A percentile compares a stretch with the other conserved stretches of the same genome.
Conservation (phyloP, 2,329 filamentous ascomycete species). For the Simplicillium aogashimaense region DNA sequence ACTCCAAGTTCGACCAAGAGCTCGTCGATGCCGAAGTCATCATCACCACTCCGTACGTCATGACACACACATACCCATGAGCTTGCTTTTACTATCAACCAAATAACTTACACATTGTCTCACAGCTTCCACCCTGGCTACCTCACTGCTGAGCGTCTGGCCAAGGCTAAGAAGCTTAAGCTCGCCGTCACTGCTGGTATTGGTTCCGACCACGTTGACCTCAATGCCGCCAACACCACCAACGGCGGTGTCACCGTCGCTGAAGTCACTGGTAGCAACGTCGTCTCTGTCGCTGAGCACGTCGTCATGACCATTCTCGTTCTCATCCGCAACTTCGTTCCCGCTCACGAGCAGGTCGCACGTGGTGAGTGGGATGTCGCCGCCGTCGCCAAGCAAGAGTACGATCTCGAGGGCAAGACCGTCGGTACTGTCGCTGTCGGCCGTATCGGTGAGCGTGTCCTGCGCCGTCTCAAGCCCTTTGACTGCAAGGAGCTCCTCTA, state of each 20-base stretch:
- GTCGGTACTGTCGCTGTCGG: constrained; percentile 96
- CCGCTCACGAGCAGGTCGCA: constrained; percentile 88
- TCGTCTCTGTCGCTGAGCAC: constrained; percentile 97
- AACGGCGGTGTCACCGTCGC: constrained; percentile 96
- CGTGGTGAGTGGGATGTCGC: constrained; percentile 92
- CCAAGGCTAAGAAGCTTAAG: constrained; percentile 98
- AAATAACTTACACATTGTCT: background rate
- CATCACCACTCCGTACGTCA: constrained; percentile 84
- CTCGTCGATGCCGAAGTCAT: constrained; percentile 96
- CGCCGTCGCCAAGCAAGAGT: constrained; percentile 95
- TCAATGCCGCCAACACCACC: constrained; percentile 94
- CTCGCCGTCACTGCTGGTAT: constrained; percentile 95
- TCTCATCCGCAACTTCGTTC: constrained; percentile 96
- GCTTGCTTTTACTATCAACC: background rate
- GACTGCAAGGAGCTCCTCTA: constrained; percentile 99
- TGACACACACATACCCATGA: background rate
- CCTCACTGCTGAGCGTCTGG: constrained; percentile 89
- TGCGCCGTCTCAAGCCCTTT: constrained; percentile 91
- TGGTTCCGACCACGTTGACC: constrained; percentile 95
- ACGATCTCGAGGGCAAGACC: constrained; percentile 92
- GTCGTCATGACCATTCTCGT: constrained; percentile 98
- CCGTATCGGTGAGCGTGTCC: constrained; percentile 95
- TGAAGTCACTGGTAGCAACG: constrained; percentile 96
- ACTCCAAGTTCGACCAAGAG: constrained; percentile 90
- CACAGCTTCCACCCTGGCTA: constrained; percentile 93